Percentiles rank a stretch among this genome's conserved stretches.
Evolutionary conservation across 164 flowering plant genomes (phyloP).

Genomic region (grape (Vitis vinifera)): DNA sequence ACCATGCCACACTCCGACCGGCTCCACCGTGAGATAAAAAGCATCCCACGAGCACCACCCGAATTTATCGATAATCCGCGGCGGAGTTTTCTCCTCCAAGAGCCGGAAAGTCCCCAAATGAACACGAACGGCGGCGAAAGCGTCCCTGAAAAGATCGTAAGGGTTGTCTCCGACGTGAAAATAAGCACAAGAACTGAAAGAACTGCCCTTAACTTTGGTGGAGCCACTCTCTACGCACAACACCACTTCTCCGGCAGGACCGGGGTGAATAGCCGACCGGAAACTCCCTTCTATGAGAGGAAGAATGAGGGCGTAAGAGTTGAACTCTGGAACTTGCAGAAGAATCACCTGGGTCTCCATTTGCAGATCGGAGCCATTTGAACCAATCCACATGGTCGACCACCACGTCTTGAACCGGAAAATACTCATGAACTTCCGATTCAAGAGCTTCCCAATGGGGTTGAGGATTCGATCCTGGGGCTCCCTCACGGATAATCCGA

Average conservation of each 20-base stretch:
- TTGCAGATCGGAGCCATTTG: background rate
- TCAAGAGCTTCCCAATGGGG: background rate
- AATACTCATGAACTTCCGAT: constrained; percentile 7
- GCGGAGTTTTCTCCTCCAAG: background rate
- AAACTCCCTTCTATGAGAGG: background rate
- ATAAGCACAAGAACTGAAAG: background rate
- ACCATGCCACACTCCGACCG: constrained; percentile 6
- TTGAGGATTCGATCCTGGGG: background rate
- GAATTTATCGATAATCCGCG: background rate
- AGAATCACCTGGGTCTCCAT: background rate
- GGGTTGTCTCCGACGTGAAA: background rate
- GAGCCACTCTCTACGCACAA: constrained; percentile 1
- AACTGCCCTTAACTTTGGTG: background rate
- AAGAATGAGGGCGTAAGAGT: background rate
- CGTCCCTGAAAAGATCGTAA: background rate
- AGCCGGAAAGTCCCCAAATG: background rate
- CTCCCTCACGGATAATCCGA: background rate
- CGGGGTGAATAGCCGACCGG: background rate
- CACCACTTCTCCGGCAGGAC: background rate
- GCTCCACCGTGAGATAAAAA: constrained; percentile 8
- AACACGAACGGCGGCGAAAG: background rate
- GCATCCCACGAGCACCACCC: constrained; percentile 2
- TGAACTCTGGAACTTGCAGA: background rate
- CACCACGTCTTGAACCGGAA: constrained; percentile 19
- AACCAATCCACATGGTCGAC: constrained; percentile 14